Evolutionary conservation across 2,329 filamentous ascomycete genomes (phyloP), one percentile per base, ranked within the genome.

Genomic region (Anisogramma anomala): DNA sequence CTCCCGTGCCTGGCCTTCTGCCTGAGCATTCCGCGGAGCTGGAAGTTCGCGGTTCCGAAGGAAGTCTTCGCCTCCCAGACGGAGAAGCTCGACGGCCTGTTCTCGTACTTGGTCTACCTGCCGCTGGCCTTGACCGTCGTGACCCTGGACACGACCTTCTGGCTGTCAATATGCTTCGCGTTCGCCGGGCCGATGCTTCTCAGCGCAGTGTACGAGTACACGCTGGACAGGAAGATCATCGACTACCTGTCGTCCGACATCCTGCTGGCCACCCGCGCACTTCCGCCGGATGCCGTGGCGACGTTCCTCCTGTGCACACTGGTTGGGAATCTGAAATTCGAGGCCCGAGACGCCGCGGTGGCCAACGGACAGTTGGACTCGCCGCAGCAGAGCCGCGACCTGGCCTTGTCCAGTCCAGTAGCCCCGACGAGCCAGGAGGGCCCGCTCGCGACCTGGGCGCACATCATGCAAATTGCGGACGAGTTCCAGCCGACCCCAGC

Each of bases 131-230:
- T 3, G 28, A 46, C 3, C 50, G 42, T 58, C 14, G 52, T 53
- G 6, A 33, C 40, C 2, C 2, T 51, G 23, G 55, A 58, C 36
- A 55, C 53, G 3, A 25, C 56, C 6, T 25, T 53, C 14, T 58
- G 55, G 55, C 42, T 58, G 3, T 49, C 49, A 13, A 49, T 51
- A 9, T 54, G 51, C 18, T 55, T 57, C 15, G 53, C 52, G 2
- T 48, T 55, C 17, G 44, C 54, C 2, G 55, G 53, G 6, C 55
- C 55, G 0, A 58, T 57, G 52, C 52, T 57, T 14, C 13, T 57
- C 19, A 52, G 52, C 30, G 55, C 53, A 1, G 33, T 57, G 1
- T 58, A 57, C 34, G 55, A 58, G 20, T 53, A 54, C n/a, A 40
- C 50, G 27, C 43, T 58, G 11, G 55, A 58, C 38, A 52, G 50